Base-by-base conservation (phyloP, 345 rosid species). In the Lenwebbia sp. region DNA sequence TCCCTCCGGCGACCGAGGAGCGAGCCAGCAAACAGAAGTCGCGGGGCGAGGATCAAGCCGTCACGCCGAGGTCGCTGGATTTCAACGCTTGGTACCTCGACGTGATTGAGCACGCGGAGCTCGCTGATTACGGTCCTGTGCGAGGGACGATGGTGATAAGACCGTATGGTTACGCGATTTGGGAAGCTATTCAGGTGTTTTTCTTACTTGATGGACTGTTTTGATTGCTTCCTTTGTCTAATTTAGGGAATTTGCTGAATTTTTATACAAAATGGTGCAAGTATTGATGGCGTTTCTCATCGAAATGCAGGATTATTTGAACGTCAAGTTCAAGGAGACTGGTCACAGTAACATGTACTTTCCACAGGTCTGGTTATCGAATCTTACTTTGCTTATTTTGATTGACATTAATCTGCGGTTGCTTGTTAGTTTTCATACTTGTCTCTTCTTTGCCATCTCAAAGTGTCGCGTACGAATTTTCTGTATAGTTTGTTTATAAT, bases 61-160 rank as follows among this genome's bases (percentile, higher is more conserved):
- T 97, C 75, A 94, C 96, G 85, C 97, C 98, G n/a, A 94, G 95
- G 57, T 96, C 99, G 14, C 92, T 92, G 90, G 98, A 97, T 89
- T 96, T 95, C 93, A 97, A 92, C 89, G 99, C 96, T 37, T 97
- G 99, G 99, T 97, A 94, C 82, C 91, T 96, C 15, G 98, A 96
- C 90, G 92, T 95, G 87, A 94, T 96, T 82, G 97, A 96, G n/a
- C 94, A 90, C 76, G 99, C 99, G 8, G 99, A 97, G 88, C 95
- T 97, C 54, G 98, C 99, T 8, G 99, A 97, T 90, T 95, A 96
- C 58, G 99, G 99, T 82, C 99, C 96, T 1, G 99, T 97, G 85
- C 96, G 98, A 56, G 99, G 99, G 7, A 96, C 99, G 11, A 96
- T 97, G 99, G 98, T 96, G 37, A 96, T 96, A 88, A 94, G 98